Conservation (phyloP, 306 rosid species). For the Cicer pinnatifidum region DNA sequence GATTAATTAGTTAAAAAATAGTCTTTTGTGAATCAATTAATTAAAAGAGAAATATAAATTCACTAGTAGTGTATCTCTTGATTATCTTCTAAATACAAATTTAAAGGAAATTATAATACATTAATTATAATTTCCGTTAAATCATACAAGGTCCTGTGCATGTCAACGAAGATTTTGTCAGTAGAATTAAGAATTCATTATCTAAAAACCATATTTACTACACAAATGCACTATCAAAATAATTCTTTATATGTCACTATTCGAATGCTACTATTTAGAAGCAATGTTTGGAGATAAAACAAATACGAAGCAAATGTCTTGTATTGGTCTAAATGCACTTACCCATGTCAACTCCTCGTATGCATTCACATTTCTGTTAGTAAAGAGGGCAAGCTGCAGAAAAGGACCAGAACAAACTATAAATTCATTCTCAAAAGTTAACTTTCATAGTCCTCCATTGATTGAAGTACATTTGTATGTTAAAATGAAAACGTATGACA, state of each 20-base stretch:
- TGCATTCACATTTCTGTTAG: slow-evolving; percentile 69
- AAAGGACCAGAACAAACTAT: slow-evolving; percentile 33
- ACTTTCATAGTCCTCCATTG: slow-evolving; percentile 13
- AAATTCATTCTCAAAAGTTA: slow-evolving; percentile 23
- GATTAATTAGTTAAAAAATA: too few species aligned
- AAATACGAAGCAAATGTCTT: slow-evolving; percentile 18
- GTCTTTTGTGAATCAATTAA: too few species aligned
- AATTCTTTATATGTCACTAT: background rate
- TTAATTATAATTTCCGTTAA: too few species aligned
- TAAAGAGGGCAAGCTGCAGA: slow-evolving; percentile 87
- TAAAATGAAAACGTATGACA: background rate
- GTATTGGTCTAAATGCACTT: slow-evolving; percentile 43
- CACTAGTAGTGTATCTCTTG: too few species aligned
- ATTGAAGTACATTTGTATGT: slow-evolving; percentile 8
- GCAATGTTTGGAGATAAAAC: slow-evolving; percentile 28
- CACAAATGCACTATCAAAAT: slow-evolving; percentile 8
- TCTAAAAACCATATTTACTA: slow-evolving; percentile 1
- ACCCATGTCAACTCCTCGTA: slow-evolving; percentile 93
- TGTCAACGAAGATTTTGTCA: too few species aligned
- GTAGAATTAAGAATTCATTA: background rate
- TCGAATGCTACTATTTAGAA: slow-evolving; percentile 25
- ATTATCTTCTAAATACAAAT: too few species aligned
- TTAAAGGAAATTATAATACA: too few species aligned
- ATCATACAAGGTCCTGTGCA: too few species aligned
- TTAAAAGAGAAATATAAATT: too few species aligned